Evolutionary conservation across 257 asterid genomes (phyloP), one percentile per base, ranked within the genome.

Genomic region (Capsicum baccatum): DNA sequence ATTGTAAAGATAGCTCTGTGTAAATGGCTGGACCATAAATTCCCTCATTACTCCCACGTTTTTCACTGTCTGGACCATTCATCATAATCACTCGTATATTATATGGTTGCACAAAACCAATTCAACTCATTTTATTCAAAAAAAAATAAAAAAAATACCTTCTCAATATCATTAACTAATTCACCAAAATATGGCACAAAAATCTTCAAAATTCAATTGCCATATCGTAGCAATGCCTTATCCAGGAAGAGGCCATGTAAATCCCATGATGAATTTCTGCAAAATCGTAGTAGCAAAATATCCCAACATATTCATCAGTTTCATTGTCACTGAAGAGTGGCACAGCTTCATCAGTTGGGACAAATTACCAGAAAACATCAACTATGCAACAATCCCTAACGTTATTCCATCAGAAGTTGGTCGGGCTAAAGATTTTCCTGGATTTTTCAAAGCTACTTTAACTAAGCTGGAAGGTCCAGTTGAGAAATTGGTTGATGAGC

Each of bases 211-310:
- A 80, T 64, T 16, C 19, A 57, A 70, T 4, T 85, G 88, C 84
- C 97, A 91, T 86, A 91, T 91, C 84, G 91, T 95, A 47, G 98
- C 95, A 44, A 89, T 93, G 9, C 98, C 99, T 0, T 92, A 91
- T 70, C 98, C 98, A 59, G 99, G 98, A 52, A 81, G 99, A 37
- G 97, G 98, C 47, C 99, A 95, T 91, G 87, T 95, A 84, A 94
- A 95, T 90, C 95, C 93, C 6, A 87, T 88, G 86, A 67, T 83
- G 47, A 79, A 76, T 82, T 78, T 83, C 66, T 86, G 90, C 74
- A 88, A 87, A 64, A 87, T 85, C 62, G 74, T 89, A 4, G 83
- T 84, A 86, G 13, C 33, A 2, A 50, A 16, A 60, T 73, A 68
- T 54, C 86, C 92, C 2, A 47, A 82, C 78, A 67, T 71, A 50